Conservation (phyloP, 768 basidiomycete genomes). For the Collybia nuda region DNA sequence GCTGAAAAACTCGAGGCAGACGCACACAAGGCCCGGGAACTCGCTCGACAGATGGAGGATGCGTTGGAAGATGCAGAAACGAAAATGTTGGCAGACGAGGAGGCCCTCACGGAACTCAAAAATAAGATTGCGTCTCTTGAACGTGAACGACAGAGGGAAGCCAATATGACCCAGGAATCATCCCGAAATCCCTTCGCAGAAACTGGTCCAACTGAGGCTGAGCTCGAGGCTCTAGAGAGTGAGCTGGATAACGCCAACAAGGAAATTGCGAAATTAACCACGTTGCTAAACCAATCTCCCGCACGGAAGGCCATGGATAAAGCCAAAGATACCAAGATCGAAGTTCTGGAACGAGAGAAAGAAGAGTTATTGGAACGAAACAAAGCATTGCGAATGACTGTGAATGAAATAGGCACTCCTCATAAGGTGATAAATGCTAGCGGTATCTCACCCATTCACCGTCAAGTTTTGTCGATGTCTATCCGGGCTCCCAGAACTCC, state of each 20-base stretch:
- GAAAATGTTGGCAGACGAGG: slow-evolving; percentile 66
- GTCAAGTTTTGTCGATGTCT: slow-evolving; percentile 68
- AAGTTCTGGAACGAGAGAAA: slow-evolving; percentile 73
- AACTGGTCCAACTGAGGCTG: slow-evolving; percentile 44
- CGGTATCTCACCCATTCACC: slow-evolving; percentile 76
- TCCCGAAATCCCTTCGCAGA: slow-evolving; percentile 24
- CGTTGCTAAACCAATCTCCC: slow-evolving; percentile 68
- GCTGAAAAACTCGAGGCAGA: slow-evolving; percentile 54
- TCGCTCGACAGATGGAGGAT: slow-evolving; percentile 69
- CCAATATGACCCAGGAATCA: slow-evolving; percentile 26
- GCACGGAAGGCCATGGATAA: slow-evolving; percentile 76
- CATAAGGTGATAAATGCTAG: slow-evolving; percentile 52
- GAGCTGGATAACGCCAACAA: slow-evolving; percentile 77
- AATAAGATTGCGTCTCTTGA: slow-evolving; percentile 53
- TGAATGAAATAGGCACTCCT: slow-evolving; percentile 57
- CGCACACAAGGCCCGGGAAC: slow-evolving; percentile 49
- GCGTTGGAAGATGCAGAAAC: slow-evolving; percentile 74
- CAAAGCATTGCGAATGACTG: slow-evolving; percentile 50
- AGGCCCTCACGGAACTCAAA: slow-evolving; percentile 48
- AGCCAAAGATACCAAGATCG: slow-evolving; percentile 74
- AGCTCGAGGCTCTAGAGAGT: slow-evolving; percentile 65
- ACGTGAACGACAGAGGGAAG: slow-evolving; percentile 55
- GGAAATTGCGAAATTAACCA: slow-evolving; percentile 72
- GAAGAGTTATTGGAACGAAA: slow-evolving; percentile 76
- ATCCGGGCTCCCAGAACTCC: slow-evolving; percentile 74